Percentiles rank a stretch among this genome's conserved stretches.
Evolutionary conservation across 2,329 filamentous ascomycete species (phyloP).

Genomic region (Fusarium sp.): DNA sequence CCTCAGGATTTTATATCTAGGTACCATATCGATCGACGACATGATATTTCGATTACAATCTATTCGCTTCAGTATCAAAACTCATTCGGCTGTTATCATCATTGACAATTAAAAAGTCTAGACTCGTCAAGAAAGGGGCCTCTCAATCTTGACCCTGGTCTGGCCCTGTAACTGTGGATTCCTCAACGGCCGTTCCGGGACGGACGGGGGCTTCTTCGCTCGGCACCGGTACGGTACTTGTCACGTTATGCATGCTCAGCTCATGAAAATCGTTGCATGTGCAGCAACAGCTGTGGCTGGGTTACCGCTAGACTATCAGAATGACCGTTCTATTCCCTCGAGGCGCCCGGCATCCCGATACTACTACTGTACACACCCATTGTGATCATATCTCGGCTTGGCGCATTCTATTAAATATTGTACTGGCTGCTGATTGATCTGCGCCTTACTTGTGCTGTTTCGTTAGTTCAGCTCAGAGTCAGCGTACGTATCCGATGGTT

Average conservation of each 20-base stretch:
- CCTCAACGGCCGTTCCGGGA: constrained; percentile 35
- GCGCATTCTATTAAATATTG: no score
- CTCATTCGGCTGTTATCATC: background rate
- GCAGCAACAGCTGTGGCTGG: constrained; percentile 1
- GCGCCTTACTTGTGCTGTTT: constrained; percentile 2
- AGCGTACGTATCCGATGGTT: constrained; percentile 36
- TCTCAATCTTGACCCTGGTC: constrained; percentile 1
- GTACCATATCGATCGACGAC: background rate
- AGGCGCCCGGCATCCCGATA: constrained; percentile 7
- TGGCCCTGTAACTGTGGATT: constrained; percentile 6
- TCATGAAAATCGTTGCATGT: constrained; percentile 9
- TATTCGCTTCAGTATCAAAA: background rate
- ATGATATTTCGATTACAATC: background rate
- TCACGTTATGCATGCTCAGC: constrained; percentile 39
- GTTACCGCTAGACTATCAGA: background rate
- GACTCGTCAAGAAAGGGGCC: constrained; percentile 10
- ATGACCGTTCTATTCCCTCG: constrained; percentile 8
- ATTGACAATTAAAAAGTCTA: constrained; percentile 1
- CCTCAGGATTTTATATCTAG: background rate
- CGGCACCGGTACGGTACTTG: constrained; percentile 41
- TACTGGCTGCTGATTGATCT: background rate
- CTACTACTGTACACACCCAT: no score
- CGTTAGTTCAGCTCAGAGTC: constrained; percentile 32
- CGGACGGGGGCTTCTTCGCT: constrained; percentile 28
- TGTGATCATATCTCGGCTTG: no score